Conservation (phyloP, 495 filamentous ascomycete species). For the Corynascus novoguineensis region DNA sequence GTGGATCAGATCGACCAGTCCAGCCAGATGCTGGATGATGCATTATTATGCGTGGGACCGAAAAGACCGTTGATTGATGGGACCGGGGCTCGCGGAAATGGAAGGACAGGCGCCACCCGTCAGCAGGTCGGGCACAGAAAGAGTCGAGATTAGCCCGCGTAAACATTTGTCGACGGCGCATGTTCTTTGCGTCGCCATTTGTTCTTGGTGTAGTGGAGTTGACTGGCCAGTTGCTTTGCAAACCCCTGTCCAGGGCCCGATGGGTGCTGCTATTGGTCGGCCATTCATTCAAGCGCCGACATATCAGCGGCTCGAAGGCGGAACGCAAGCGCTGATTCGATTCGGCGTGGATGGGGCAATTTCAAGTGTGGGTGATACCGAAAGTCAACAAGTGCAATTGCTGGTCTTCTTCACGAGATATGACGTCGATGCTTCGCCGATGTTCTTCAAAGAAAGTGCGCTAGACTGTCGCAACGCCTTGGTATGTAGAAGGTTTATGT, state of each 20-base stretch:
- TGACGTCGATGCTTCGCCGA: not conserved
- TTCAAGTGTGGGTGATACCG: conserved; percentile 7
- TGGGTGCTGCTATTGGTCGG: conserved; percentile 5
- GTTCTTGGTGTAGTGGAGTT: not conserved
- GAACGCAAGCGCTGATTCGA: conserved; percentile 18
- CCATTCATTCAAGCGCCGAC: not conserved
- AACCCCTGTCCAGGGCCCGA: not conserved
- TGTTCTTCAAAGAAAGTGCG: not conserved
- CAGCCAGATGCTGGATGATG: too few relatives aligned
- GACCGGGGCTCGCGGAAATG: not conserved
- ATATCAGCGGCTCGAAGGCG: conserved; percentile 9
- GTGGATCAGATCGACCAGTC: not conserved
- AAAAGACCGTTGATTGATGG: not conserved
- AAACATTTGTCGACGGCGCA: conserved; percentile 6
- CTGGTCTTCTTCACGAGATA: not conserved
- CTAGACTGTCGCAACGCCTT: too few relatives aligned
- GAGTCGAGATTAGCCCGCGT: not conserved
- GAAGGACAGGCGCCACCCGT: conserved; percentile 6
- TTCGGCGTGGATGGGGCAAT: conserved; percentile 14
- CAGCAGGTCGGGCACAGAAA: not conserved
- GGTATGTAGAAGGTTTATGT: too few relatives aligned
- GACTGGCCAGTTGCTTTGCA: not conserved
- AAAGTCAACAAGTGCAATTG: conserved; percentile 17
- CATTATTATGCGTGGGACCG: too few relatives aligned
- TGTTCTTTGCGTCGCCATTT: not conserved